Conservation (phyloP, 1,284 basidiomycete genomes). For the Boletus smithii region DNA sequence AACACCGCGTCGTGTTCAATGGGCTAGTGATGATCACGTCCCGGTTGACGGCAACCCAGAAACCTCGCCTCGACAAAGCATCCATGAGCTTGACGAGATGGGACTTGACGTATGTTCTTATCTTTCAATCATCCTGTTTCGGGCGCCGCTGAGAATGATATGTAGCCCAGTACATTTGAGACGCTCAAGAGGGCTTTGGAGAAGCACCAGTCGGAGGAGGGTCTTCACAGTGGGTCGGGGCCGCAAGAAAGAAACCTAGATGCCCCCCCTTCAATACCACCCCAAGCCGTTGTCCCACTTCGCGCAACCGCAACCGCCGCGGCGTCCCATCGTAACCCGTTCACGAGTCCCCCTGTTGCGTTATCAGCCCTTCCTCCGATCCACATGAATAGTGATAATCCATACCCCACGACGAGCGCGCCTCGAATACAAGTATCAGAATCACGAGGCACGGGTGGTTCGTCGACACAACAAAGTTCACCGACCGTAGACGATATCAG, state of each 20-base stretch:
- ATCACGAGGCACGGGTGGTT: slow-evolving; percentile 1
- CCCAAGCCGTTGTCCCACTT: background rate
- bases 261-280: background rate
- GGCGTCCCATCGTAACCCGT: slow-evolving; percentile 1
- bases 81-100: slow-evolving; percentile 41
- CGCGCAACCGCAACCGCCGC: background rate
- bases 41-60: background rate
- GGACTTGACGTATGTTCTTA: slow-evolving; percentile 39
- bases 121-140: background rate
- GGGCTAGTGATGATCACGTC: slow-evolving; percentile 24
- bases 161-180: slow-evolving; percentile 51
- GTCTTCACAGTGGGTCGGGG: slow-evolving; percentile 15
- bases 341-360: background rate
- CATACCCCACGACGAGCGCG: slow-evolving; percentile 11
- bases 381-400: slow-evolving; percentile 19
- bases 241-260: background rate
- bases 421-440: slow-evolving; percentile 3
- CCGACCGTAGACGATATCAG: slow-evolving; percentile 2
- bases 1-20: slow-evolving; percentile 42
- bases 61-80: slow-evolving; percentile 13
- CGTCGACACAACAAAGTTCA: slow-evolving; percentile 10
- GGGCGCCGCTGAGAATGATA: slow-evolving; percentile 1
- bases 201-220: slow-evolving; percentile 31
- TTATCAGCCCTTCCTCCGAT: background rate
- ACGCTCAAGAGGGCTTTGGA: slow-evolving; percentile 45